Base-by-base conservation (phyloP, 495 filamentous ascomycete genomes). In the Trichoderma gamsii region DNA sequence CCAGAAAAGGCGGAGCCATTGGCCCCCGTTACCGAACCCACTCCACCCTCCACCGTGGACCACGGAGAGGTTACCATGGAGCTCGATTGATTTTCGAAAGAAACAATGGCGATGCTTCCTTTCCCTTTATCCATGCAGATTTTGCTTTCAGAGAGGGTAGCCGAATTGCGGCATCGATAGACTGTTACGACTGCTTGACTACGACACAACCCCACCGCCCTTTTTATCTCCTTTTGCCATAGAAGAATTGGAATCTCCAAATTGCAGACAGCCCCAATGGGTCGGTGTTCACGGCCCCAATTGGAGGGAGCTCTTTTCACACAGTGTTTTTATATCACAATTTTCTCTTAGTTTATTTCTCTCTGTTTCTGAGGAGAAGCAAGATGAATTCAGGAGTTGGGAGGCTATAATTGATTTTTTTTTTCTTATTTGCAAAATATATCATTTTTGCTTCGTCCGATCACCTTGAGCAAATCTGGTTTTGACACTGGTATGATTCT, bases 61-160 rank as follows among this genome's bases (percentile, higher is more conserved):
- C 68, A 70, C 15, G 56, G 56, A 29, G 74, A 71, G 25, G 68
- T 66, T 35, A 67, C 38, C 52, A 74, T 74, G 71, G 71, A 74
- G 21, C 66, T 74, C 23, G 71, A 74, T 27, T 69, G 43, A 56
- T 21, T 16, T 15, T 27, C 49, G 67, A 27, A 44, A 63, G 49
- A 63, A 64, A 29, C 27, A 6, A 21, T 46, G 6, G 7, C 41
- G n/a, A 27, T 18, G 13, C 12, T 12, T 13, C 35, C 63, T 27
- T 23, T 43, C 32, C 41, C 41, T 41, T 29, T 23, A 41, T 27
- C 66, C 64, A 66, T 59, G 63, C 18, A 38, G 21, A 43, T 56
- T 63, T 64, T 32, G 23, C 56, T 21, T 32, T 61, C 9, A 27
- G 8, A 61, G 8, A 11, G 27, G 56, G 2, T 13, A 21, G n/a